Conservation (phyloP, 2,329 filamentous ascomycete genomes). For the Aureobasidium melanogenum region DNA sequence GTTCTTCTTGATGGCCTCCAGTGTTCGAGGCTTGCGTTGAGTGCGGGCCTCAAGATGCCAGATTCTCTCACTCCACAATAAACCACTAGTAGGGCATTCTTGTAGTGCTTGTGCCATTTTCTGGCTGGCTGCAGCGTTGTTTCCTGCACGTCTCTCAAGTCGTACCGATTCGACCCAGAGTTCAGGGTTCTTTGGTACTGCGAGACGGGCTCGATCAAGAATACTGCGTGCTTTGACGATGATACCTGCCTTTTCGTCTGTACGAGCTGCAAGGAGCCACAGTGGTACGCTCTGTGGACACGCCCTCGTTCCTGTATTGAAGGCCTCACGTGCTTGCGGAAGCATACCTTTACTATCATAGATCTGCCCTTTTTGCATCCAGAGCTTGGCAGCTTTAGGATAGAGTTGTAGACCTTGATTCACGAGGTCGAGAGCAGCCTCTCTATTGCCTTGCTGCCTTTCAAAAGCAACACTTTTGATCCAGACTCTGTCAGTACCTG, state of each 20-base stretch:
- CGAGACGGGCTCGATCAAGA: slow-evolving; percentile 80
- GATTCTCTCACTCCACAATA: slow-evolving; percentile 90
- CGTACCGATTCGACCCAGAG: slow-evolving; percentile 93
- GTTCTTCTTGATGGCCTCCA: slow-evolving; percentile 95
- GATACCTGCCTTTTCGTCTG: slow-evolving; percentile 78
- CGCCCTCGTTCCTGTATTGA: slow-evolving; percentile 76
- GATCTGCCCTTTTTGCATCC: slow-evolving; percentile 98
- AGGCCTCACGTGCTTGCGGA: slow-evolving; percentile 82
- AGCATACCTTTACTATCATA: slow-evolving; percentile 77
- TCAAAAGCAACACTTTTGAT: slow-evolving; percentile 95
- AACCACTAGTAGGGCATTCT: slow-evolving; percentile 77
- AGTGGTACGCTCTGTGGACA: slow-evolving; percentile 76
- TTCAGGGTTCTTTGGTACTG: slow-evolving; percentile 73
- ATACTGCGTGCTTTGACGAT: slow-evolving; percentile 89
- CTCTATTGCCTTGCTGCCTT: slow-evolving; percentile 68
- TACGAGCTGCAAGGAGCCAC: slow-evolving; percentile 78
- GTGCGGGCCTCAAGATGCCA: slow-evolving; percentile 88
- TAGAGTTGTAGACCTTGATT: slow-evolving; percentile 81
- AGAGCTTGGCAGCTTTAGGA: slow-evolving; percentile 77
- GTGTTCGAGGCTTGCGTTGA: slow-evolving; percentile 79
- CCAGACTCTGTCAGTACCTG: slow-evolving; percentile 92
- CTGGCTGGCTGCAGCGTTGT: slow-evolving; percentile 73
- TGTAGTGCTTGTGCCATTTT: slow-evolving; percentile 91
- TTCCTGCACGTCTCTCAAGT: slow-evolving; percentile 79
- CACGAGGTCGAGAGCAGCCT: slow-evolving; percentile 76